Percentiles rank a stretch among this genome's conserved stretches.
phyloP scores from a whole-genome alignment of 1,139 yeast genomes.

The Scheffersomyces cryptocercus region DNA sequence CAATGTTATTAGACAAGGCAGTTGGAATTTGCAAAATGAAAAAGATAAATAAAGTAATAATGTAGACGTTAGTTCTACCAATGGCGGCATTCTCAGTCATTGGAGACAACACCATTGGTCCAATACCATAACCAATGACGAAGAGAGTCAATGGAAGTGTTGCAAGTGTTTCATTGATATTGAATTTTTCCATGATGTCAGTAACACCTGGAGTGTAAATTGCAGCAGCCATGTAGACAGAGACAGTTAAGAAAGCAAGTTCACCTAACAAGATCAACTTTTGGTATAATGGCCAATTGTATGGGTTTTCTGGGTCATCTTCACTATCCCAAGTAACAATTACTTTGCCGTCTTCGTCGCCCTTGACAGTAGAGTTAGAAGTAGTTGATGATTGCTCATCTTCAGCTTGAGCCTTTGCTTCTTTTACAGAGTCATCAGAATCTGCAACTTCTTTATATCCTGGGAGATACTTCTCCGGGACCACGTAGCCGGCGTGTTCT shows the following conservation, averaged over 20 bases:
- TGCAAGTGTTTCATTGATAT: constrained; percentile 3
- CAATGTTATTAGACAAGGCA: constrained; percentile 25
- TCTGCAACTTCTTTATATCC: background rate
- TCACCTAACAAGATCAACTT: constrained; percentile 3
- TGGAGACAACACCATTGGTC: constrained; percentile 9
- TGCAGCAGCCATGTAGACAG: constrained; percentile 9
- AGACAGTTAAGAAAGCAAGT: constrained; percentile 4
- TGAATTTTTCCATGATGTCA: constrained; percentile 4
- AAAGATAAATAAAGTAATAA: constrained; percentile 23
- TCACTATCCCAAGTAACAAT: constrained; percentile 8
- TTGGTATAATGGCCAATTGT: constrained; percentile 7
- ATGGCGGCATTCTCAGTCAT: constrained; percentile 23
- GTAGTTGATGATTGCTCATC: background rate
- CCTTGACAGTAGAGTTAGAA: background rate
- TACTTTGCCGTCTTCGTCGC: constrained; percentile 5
- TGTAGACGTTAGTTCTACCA: constrained; percentile 48
- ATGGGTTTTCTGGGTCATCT: constrained; percentile 9
- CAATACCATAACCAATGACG: constrained; percentile 9
- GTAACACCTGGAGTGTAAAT: constrained; percentile 10
- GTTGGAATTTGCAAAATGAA: constrained; percentile 25
- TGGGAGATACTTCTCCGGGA: constrained; percentile 26
- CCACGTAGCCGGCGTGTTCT: constrained; percentile 25
- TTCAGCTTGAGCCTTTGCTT: background rate
- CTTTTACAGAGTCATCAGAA: background rate
- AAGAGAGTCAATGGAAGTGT: constrained; percentile 8